These are phyloP conservation scores for Exophiala aquamarina DNA, from an alignment of 2,329 filamentous ascomycete species.

Conservation along the genomic window DNA sequence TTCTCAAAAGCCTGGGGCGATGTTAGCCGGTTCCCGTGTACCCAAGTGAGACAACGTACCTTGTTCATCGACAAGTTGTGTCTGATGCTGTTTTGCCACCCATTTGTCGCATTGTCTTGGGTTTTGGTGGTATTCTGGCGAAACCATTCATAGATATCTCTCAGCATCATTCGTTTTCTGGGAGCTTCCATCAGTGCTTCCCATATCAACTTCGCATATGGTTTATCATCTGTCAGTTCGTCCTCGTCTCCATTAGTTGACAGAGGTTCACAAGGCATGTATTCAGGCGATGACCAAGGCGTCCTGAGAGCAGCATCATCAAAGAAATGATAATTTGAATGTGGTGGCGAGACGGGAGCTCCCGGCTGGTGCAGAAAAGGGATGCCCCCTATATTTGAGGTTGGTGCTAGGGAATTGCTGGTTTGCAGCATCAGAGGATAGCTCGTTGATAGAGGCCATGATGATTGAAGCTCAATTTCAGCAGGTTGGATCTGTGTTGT, in stretches of 20 bases:
- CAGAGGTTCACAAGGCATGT: constrained; percentile 7
- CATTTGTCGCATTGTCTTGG: constrained; percentile 59
- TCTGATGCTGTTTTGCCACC: constrained; percentile 94
- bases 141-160: constrained; percentile 92
- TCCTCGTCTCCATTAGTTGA: constrained; percentile 21
- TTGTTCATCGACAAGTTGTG: constrained; percentile 96
- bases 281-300: constrained; percentile 19
- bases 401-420: not conserved
- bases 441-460: not conserved
- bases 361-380: not conserved
- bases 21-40: constrained; percentile 17
- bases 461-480: not conserved
- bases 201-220: constrained; percentile 82
- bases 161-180: constrained; percentile 70
- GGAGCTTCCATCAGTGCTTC: constrained; percentile 69
- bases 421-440: not conserved
- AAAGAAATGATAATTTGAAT: constrained; percentile 11
- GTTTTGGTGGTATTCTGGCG: constrained; percentile 75
- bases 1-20: constrained; percentile 37
- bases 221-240: constrained; percentile 50
- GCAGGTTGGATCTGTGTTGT: not conserved
- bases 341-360: constrained; percentile 3
- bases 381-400: not conserved
- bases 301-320: constrained; percentile 10
- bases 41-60: no score